Conservation (phyloP, 768 basidiomycete genomes). For the Coprinellus aureogranulatus region DNA sequence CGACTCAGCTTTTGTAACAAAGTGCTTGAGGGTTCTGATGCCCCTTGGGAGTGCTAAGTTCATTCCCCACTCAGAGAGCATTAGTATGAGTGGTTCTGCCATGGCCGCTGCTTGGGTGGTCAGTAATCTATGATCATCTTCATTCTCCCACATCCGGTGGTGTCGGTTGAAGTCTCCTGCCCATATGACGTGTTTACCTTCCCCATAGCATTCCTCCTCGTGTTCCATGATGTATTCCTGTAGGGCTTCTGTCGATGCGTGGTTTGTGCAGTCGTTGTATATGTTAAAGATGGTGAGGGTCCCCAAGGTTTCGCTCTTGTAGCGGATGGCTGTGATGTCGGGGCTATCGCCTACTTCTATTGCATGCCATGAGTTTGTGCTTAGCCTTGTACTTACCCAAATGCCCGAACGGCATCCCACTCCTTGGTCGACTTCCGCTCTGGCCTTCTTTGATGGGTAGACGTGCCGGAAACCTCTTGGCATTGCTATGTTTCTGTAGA, state of each 20-base stretch:
- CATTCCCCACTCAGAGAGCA: slow-evolving; percentile 27
- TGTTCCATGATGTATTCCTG: not conserved
- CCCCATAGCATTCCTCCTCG: not conserved
- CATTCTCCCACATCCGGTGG: slow-evolving; percentile 39
- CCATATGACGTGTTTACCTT: slow-evolving; percentile 24
- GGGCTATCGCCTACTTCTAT: slow-evolving; percentile 10
- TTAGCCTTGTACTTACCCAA: slow-evolving; percentile 15
- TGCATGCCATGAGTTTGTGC: slow-evolving; percentile 16
- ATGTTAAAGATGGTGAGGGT: slow-evolving; percentile 17
- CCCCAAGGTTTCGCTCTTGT: not conserved
- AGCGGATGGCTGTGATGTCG: slow-evolving; percentile 16
- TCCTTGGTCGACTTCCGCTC: not conserved
- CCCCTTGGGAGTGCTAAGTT: slow-evolving; percentile 30
- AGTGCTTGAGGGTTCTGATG: slow-evolving; percentile 31
- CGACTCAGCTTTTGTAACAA: slow-evolving; percentile 28
- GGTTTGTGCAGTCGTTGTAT: slow-evolving; percentile 16
- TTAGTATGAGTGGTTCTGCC: slow-evolving; percentile 24
- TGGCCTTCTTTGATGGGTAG: slow-evolving; percentile 11
- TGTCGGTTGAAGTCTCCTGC: slow-evolving; percentile 41
- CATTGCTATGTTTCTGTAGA: slow-evolving; percentile 12
- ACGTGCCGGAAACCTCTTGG: slow-evolving; percentile 16
- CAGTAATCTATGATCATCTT: slow-evolving; percentile 31
- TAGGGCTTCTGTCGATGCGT: not conserved
- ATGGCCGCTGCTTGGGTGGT: slow-evolving; percentile 18
- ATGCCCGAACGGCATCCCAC: slow-evolving; percentile 13